Percentiles rank a stretch among this genome's conserved stretches.
Conservation (phyloP, 2,329 filamentous ascomycete genomes). For the Phyllosticta citriasiana region DNA sequence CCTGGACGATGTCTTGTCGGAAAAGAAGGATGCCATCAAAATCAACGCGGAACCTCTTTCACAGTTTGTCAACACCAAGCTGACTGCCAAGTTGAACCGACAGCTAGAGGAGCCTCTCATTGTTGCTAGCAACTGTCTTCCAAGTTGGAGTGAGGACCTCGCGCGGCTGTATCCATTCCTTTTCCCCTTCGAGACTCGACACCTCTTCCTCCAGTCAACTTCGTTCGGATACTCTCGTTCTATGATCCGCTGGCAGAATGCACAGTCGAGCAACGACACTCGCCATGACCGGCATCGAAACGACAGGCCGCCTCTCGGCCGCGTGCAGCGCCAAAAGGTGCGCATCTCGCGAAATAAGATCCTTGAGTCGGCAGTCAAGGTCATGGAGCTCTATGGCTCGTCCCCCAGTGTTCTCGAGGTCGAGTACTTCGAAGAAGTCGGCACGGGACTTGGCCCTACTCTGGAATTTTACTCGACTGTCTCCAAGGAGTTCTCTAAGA, state of each 20-base stretch:
- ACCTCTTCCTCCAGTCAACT: conserved; percentile 93
- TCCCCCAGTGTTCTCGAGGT: conserved; percentile 93
- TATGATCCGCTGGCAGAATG: conserved; percentile 95
- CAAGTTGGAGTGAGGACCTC: conserved; percentile 91
- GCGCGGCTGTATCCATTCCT: conserved; percentile 91
- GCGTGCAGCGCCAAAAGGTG: conserved; percentile 94
- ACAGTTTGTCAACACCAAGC: conserved; percentile 96
- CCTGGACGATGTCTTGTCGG: conserved; percentile 77
- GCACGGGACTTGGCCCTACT: conserved; percentile 88
- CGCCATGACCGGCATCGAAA: conserved; percentile 75
- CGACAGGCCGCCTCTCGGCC: conserved; percentile 81
- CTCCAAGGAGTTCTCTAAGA: conserved; percentile 94
- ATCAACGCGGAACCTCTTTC: conserved; percentile 74
- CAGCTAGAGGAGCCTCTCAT: conserved; percentile 95
- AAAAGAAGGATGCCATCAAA: conserved; percentile 60
- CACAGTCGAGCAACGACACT: conserved; percentile 70
- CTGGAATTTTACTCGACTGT: conserved; percentile 97
- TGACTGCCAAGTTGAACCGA: conserved; percentile 93
- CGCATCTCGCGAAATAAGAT: conserved; percentile 92
- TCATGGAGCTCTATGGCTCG: conserved; percentile 97
- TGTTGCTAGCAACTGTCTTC: conserved; percentile 91
- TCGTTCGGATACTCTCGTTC: conserved; percentile 96
- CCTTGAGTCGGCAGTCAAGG: conserved; percentile 90
- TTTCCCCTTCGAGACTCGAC: conserved; percentile 94
- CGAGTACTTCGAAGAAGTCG: conserved; percentile 97